phyloP scores from a whole-genome alignment of 306 rosid genomes.

The Canavalia ensiformis region DNA sequence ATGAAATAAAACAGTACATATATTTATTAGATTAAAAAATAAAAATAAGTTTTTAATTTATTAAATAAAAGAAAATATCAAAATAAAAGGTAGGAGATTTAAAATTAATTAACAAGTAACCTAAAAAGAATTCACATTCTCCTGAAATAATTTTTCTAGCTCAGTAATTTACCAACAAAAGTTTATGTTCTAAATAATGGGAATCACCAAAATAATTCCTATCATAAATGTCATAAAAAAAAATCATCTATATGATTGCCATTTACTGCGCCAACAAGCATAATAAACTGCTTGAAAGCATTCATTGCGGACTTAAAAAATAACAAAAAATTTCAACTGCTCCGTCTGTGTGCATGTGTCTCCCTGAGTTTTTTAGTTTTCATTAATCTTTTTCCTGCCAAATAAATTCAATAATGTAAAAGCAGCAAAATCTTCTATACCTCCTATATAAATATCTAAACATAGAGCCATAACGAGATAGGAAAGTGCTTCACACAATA shows the following conservation, averaged over 20 bases:
- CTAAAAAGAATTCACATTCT: background rate
- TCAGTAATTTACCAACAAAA: background rate
- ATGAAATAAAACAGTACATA: background rate
- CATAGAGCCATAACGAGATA: background rate
- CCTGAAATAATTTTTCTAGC: background rate
- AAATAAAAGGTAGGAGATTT: too few species aligned
- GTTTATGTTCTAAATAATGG: background rate
- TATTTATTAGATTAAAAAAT: too few species aligned
- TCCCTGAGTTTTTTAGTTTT: constrained; percentile 37
- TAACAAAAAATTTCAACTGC: background rate
- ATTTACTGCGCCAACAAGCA: constrained; percentile 7
- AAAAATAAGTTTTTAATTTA: too few species aligned
- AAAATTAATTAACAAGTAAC: too few species aligned
- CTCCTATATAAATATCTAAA: background rate
- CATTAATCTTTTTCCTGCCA: constrained; percentile 43
- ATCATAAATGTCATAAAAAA: background rate
- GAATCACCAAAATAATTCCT: background rate
- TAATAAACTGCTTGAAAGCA: constrained; percentile 1
- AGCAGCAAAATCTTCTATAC: background rate
- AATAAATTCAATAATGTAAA: background rate
- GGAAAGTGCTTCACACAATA: background rate
- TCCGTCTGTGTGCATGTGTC: background rate
- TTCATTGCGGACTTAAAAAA: background rate
- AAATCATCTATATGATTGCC: background rate
- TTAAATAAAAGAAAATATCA: too few species aligned